These are phyloP conservation scores for Phaseolus lunatus DNA, from an alignment of 306 rosid species.

Conservation along the genomic window DNA sequence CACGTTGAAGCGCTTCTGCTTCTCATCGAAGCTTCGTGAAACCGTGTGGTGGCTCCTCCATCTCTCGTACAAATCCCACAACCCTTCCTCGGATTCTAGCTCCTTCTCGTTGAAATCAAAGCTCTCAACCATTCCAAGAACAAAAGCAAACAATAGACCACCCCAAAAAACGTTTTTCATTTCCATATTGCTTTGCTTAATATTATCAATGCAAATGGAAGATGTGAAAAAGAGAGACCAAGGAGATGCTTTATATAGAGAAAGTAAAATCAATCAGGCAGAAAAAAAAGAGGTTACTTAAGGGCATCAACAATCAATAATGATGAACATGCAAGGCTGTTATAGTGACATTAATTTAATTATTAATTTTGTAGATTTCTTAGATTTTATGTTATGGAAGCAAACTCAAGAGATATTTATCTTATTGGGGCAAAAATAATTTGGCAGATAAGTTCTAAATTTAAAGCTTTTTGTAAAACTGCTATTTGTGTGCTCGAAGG, in stretches of 20 bases:
- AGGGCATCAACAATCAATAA: slow-evolving; percentile 53
- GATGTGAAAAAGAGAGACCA: slow-evolving; percentile 42
- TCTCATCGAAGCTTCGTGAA: slow-evolving; percentile 52
- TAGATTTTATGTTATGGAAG: neutral
- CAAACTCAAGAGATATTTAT: slow-evolving; percentile 20
- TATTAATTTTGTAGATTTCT: neutral
- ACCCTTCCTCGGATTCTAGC: slow-evolving; percentile 45
- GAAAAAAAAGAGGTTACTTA: slow-evolving; percentile 48
- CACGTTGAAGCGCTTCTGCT: slow-evolving; percentile 59
- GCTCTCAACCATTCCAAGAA: slow-evolving; percentile 31
- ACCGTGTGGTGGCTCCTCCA: slow-evolving; percentile 68
- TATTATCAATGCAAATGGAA: slow-evolving; percentile 28
- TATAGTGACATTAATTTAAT: slow-evolving; percentile 13
- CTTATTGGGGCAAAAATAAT: neutral
- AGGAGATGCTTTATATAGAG: slow-evolving; percentile 56
- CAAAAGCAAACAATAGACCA: slow-evolving; percentile 45
- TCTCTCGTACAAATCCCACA: slow-evolving; percentile 60
- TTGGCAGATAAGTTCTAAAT: slow-evolving; percentile 42
- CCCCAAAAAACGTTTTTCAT: slow-evolving; percentile 43
- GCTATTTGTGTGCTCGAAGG: slow-evolving; percentile 17
- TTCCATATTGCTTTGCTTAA: slow-evolving; percentile 26
- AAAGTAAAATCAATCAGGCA: slow-evolving; percentile 37
- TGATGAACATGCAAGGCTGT: slow-evolving; percentile 25
- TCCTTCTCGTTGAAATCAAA: slow-evolving; percentile 55
- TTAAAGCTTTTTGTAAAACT: slow-evolving; percentile 21